A percentile compares a stretch with the other conserved stretches of the same genome.
phyloP scores from a whole-genome alignment of 129 eudicot genomes.

The Helianthus annuus region DNA sequence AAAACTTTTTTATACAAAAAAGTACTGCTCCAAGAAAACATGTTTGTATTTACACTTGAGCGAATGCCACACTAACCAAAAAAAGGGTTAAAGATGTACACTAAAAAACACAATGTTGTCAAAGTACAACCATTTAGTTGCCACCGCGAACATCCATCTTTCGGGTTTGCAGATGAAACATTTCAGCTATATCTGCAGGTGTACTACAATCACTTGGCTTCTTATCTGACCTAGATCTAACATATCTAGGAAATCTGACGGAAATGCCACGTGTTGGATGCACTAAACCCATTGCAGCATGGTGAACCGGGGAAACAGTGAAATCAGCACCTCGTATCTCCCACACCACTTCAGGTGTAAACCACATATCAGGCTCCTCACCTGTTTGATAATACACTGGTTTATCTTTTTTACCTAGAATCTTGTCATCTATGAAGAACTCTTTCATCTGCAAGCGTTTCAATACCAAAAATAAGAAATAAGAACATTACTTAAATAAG shows the following conservation, averaged over 20 bases:
- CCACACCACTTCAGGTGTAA: constrained; percentile 83
- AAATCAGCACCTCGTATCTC: constrained; percentile 88
- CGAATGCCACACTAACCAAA: neutral
- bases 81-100: neutral
- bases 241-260: constrained; percentile 79
- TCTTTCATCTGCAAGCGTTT: constrained; percentile 76
- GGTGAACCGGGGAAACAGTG: constrained; percentile 79
- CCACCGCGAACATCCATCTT: constrained; percentile 68
- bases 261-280: constrained; percentile 93
- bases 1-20: too few relatives aligned
- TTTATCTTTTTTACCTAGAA: constrained; percentile 50
- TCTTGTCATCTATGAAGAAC: constrained; percentile 63
- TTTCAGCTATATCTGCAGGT: constrained; percentile 68
- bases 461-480: constrained; percentile 22
- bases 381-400: constrained; percentile 79
- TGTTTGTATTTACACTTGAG: constrained; percentile 19
- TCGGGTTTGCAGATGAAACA: constrained; percentile 82
- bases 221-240: constrained; percentile 61
- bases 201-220: constrained; percentile 86
- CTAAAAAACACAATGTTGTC: neutral
- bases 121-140: constrained; percentile 14
- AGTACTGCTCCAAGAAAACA: constrained; percentile 2
- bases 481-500: neutral
- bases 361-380: constrained; percentile 88
- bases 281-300: constrained; percentile 79